These are phyloP conservation scores for Suillus ampliporus DNA, from an alignment of 768 basidiomycete species.

Conservation along the genomic window DNA sequence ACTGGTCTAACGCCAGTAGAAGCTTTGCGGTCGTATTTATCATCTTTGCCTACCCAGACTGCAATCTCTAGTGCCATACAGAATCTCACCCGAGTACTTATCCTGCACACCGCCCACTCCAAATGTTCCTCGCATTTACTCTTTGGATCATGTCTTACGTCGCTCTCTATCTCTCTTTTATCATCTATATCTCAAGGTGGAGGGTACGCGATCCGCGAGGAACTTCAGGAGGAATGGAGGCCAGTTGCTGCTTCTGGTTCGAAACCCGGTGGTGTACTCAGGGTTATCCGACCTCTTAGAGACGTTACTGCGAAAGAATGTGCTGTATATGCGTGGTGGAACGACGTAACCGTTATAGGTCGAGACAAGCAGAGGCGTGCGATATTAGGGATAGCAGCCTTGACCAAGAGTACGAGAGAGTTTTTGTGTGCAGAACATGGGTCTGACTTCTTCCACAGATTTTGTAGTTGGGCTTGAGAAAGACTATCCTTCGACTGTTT, in stretches of 20 bases:
- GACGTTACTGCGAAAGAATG: slow-evolving; percentile 84
- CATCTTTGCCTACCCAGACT: slow-evolving; percentile 75
- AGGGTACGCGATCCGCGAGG: slow-evolving; percentile 72
- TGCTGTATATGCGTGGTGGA: slow-evolving; percentile 80
- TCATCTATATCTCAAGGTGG: slow-evolving; percentile 78
- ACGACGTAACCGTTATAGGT: slow-evolving; percentile 55
- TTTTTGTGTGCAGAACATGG: background rate
- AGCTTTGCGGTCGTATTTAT: slow-evolving; percentile 56
- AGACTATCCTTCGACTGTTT: slow-evolving; percentile 87
- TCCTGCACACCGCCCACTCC: slow-evolving; percentile 67
- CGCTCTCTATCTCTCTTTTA: slow-evolving; percentile 74
- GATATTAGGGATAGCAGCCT: slow-evolving; percentile 61
- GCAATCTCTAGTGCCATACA: slow-evolving; percentile 65
- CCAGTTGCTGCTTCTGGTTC: slow-evolving; percentile 26
- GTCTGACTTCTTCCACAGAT: slow-evolving; percentile 45
- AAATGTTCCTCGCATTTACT: slow-evolving; percentile 74
- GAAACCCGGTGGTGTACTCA: slow-evolving; percentile 35
- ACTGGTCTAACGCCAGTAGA: slow-evolving; percentile 26
- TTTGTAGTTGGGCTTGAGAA: slow-evolving; percentile 82
- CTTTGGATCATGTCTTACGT: slow-evolving; percentile 80
- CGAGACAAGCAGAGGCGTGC: slow-evolving; percentile 50
- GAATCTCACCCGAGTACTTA: slow-evolving; percentile 66
- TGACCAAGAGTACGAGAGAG: slow-evolving; percentile 67
- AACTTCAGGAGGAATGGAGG: slow-evolving; percentile 75
- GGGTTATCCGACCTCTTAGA: slow-evolving; percentile 68